Evolutionary conservation across 768 basidiomycete species (phyloP).

Genomic region (Boletus patriciae): DNA sequence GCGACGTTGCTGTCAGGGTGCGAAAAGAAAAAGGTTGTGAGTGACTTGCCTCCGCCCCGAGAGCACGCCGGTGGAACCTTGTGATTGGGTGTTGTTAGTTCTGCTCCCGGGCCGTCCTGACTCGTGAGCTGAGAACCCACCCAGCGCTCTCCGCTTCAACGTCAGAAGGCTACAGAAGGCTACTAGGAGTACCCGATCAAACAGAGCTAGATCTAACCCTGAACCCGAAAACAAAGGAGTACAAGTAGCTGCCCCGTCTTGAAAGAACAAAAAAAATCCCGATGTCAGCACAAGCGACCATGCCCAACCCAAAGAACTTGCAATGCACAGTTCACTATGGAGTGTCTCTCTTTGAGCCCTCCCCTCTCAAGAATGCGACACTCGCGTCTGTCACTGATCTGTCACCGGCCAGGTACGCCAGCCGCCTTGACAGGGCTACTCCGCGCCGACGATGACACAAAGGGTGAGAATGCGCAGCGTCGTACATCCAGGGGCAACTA

Average conservation of each 20-base stretch:
- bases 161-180: too few relatives aligned
- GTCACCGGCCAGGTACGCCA: constrained; percentile 28
- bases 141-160: too few relatives aligned
- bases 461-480: constrained; percentile 51
- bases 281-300: background rate
- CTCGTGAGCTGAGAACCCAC: too few relatives aligned
- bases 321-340: background rate
- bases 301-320: background rate
- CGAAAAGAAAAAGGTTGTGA: too few relatives aligned
- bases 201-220: background rate
- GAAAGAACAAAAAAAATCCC: background rate
- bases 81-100: too few relatives aligned
- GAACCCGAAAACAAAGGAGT: background rate
- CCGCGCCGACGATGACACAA: constrained; percentile 44
- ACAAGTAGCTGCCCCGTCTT: background rate
- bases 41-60: too few relatives aligned
- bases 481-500: constrained; percentile 30
- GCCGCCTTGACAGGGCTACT: constrained; percentile 33
- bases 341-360: constrained; percentile 12
- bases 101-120: too few relatives aligned
- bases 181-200: too few relatives aligned
- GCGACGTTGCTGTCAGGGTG: too few relatives aligned
- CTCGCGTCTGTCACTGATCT: constrained; percentile 23
- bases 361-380: constrained; percentile 21
- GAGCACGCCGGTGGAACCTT: too few relatives aligned